Percentiles rank a stretch among this genome's conserved stretches.
Evolutionary conservation across 75 land plant genomes (phyloP).

Genomic region (Gnetum montanum): DNA sequence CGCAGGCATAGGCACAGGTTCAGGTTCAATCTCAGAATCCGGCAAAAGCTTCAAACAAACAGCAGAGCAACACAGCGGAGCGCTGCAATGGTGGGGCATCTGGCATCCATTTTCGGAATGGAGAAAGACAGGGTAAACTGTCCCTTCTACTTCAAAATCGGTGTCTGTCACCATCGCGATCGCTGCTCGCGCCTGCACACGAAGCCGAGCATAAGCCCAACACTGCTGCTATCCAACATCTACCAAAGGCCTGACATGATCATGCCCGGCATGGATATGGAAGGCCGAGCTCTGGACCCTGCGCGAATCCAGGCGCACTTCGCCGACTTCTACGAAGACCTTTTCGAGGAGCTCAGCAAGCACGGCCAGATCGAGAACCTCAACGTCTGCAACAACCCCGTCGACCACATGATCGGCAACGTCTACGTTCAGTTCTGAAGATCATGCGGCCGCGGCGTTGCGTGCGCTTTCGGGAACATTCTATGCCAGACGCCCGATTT

Average conservation of each 20-base stretch:
- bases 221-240: slow-evolving; percentile 75
- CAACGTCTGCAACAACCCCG: slow-evolving; percentile 73
- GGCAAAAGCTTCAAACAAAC: too few relatives aligned
- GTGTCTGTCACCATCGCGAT: slow-evolving; percentile 80
- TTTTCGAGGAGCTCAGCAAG: slow-evolving; percentile 79
- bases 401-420: slow-evolving; percentile 85
- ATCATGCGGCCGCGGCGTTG: slow-evolving; percentile 58
- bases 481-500: too few relatives aligned
- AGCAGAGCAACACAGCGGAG: too few relatives aligned
- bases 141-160: slow-evolving; percentile 81
- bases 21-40: too few relatives aligned
- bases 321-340: slow-evolving; percentile 81
- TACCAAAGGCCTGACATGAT: slow-evolving; percentile 79
- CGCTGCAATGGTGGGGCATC: slow-evolving; percentile 61
- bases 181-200: slow-evolving; percentile 81
- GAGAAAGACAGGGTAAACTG: slow-evolving; percentile 84
- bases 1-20: too few relatives aligned
- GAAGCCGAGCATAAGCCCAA: slow-evolving; percentile 60
- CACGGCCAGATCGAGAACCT: slow-evolving; percentile 73
- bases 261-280: slow-evolving; percentile 61
- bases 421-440: slow-evolving; percentile 83
- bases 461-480: slow-evolving; percentile 46
- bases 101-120: slow-evolving; percentile 73
- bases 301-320: slow-evolving; percentile 85
- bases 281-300: slow-evolving; percentile 62